A percentile compares a stretch with the other conserved stretches of the same genome.
Conservation (phyloP, 2,329 filamentous ascomycete genomes). For the Fusarium sambucinum region DNA sequence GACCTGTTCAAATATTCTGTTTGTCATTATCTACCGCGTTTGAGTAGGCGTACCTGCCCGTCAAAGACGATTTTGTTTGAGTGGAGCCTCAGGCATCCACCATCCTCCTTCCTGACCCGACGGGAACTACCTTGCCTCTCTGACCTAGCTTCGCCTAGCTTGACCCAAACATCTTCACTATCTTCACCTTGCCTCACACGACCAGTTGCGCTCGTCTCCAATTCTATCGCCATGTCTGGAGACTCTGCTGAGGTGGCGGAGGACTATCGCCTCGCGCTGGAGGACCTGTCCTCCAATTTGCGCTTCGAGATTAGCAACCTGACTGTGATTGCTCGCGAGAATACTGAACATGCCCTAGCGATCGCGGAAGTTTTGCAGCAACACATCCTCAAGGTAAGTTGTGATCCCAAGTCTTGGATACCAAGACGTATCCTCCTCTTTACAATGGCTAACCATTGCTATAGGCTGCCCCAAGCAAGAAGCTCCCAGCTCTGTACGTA, state of each 20-base stretch:
- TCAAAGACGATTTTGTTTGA: not conserved
- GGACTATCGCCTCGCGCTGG: slow-evolving; percentile 92
- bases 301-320: slow-evolving; percentile 97
- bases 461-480: slow-evolving; percentile 88
- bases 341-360: slow-evolving; percentile 92
- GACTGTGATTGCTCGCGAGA: slow-evolving; percentile 97
- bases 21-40: slow-evolving; percentile 16
- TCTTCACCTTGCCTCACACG: slow-evolving; percentile 21
- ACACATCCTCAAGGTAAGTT: slow-evolving; percentile 92
- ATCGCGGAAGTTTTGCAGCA: slow-evolving; percentile 92
- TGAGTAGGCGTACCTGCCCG: not conserved
- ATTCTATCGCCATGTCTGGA: slow-evolving; percentile 58
- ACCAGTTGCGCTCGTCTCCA: slow-evolving; percentile 30
- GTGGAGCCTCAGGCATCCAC: slow-evolving; percentile 30
- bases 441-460: slow-evolving; percentile 53
- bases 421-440: not conserved
- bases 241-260: slow-evolving; percentile 87
- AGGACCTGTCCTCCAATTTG: slow-evolving; percentile 91
- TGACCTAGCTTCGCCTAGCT: slow-evolving; percentile 22
- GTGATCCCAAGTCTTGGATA: not conserved
- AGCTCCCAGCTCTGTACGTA: slow-evolving; percentile 95
- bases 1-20: not conserved
- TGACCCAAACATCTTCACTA: slow-evolving; percentile 26
- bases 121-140: slow-evolving; percentile 9
- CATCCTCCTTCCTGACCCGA: slow-evolving; percentile 1